These are phyloP conservation scores for Sindora glabra DNA, from an alignment of 306 rosid species.

Conservation along the genomic window DNA sequence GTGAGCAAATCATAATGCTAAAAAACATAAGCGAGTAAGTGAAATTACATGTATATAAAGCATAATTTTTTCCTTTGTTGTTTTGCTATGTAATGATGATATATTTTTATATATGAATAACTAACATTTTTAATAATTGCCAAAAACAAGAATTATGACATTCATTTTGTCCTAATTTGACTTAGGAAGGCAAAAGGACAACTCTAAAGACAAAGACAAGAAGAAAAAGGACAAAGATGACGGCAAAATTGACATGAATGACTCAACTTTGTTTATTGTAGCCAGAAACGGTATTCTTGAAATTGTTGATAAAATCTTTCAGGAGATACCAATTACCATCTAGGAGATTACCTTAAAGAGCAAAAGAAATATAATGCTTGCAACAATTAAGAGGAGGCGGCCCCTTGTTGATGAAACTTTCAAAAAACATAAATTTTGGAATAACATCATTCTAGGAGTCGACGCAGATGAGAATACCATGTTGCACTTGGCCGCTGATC, in stretches of 20 bases:
- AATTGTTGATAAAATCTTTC: neutral
- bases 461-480: neutral
- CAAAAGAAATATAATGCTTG: neutral
- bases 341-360: neutral
- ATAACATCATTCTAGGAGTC: neutral
- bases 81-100: too few relatives aligned
- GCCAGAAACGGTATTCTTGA: neutral
- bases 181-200: neutral
- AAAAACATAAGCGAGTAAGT: too few relatives aligned
- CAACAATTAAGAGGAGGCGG: neutral
- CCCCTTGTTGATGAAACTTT: neutral
- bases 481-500: slow-evolving; percentile 2
- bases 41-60: too few relatives aligned
- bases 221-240: neutral
- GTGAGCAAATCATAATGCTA: too few relatives aligned
- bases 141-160: too few relatives aligned
- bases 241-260: neutral
- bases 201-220: too few relatives aligned
- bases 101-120: too few relatives aligned
- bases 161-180: too few relatives aligned
- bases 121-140: too few relatives aligned
- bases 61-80: too few relatives aligned
- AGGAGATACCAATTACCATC: neutral
- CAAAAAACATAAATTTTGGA: neutral
- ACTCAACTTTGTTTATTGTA: neutral